phyloP scores from a whole-genome alignment of 331 rosid species.

The Telfairia occidentalis region DNA sequence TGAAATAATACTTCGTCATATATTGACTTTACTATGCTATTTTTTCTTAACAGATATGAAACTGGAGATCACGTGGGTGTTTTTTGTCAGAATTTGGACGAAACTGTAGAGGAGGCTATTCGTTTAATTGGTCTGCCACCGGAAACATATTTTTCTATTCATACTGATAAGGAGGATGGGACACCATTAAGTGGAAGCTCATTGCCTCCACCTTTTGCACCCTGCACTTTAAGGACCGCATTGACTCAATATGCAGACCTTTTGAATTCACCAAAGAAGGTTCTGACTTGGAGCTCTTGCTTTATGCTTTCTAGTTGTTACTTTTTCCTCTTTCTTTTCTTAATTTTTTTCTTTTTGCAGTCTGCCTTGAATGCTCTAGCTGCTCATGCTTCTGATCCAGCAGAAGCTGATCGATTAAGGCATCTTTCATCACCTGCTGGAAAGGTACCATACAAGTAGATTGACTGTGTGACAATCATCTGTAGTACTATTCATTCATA shows the following conservation, averaged over 20 bases:
- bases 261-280: conserved; percentile 89
- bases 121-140: conserved; percentile 62
- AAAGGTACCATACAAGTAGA: conserved; percentile 39
- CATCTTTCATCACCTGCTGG: conserved; percentile 96
- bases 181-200: conserved; percentile 73
- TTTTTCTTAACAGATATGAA: conserved; percentile 56
- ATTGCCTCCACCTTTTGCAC: conserved; percentile 76
- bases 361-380: conserved; percentile 76
- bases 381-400: conserved; percentile 84
- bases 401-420: conserved; percentile 76
- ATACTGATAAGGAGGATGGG: conserved; percentile 74
- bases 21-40: not conserved
- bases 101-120: conserved; percentile 69
- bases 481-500: not conserved
- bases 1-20: not conserved
- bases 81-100: conserved; percentile 76
- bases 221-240: conserved; percentile 76
- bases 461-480: conserved; percentile 5
- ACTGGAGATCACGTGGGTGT: conserved; percentile 98
- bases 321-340: not conserved
- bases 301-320: not conserved
- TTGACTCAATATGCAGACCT: conserved; percentile 72
- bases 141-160: conserved; percentile 72
- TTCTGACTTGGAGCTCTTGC: conserved; percentile 19
- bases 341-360: conserved; percentile 32